These are phyloP conservation scores for Bidens hawaiensis DNA, from an alignment of 140 eudicot species.

Conservation along the genomic window DNA sequence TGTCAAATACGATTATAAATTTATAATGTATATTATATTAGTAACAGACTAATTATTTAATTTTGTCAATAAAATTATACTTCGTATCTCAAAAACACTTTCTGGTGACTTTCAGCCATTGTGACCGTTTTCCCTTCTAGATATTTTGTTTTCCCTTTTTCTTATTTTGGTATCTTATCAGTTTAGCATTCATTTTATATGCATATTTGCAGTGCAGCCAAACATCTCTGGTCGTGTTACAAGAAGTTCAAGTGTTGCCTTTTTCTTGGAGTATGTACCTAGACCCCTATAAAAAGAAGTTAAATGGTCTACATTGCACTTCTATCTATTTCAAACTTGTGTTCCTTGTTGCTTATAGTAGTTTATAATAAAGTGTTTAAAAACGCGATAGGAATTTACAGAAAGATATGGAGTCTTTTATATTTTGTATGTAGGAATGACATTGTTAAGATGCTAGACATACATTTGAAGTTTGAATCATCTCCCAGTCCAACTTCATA, in stretches of 20 bases:
- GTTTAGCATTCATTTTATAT: not conserved
- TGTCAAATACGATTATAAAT: not conserved
- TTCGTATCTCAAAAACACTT: too few relatives aligned
- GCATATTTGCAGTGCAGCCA: conserved; percentile 12
- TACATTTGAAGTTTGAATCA: not conserved
- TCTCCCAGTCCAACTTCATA: not conserved
- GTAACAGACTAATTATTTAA: too few relatives aligned
- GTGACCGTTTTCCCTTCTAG: too few relatives aligned
- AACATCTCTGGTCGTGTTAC: not conserved
- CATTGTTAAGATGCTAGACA: conserved; percentile 19
- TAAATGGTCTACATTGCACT: conserved; percentile 2
- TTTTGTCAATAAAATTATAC: too few relatives aligned
- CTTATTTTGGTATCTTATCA: too few relatives aligned
- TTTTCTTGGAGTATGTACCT: conserved; percentile 16
- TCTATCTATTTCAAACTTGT: not conserved
- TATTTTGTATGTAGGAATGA: conserved; percentile 18
- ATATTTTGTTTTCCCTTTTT: too few relatives aligned
- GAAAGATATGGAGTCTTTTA: conserved; percentile 15
- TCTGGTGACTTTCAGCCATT: too few relatives aligned
- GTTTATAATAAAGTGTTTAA: conserved; percentile 19
- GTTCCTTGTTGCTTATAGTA: conserved; percentile 21
- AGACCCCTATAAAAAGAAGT: conserved; percentile 1
- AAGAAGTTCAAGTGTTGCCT: conserved; percentile 1
- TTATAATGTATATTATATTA: too few relatives aligned
- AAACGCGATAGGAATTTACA: conserved; percentile 17